phyloP scores from a whole-genome alignment of 495 filamentous ascomycete species.

The Sordaria brevicollis region DNA sequence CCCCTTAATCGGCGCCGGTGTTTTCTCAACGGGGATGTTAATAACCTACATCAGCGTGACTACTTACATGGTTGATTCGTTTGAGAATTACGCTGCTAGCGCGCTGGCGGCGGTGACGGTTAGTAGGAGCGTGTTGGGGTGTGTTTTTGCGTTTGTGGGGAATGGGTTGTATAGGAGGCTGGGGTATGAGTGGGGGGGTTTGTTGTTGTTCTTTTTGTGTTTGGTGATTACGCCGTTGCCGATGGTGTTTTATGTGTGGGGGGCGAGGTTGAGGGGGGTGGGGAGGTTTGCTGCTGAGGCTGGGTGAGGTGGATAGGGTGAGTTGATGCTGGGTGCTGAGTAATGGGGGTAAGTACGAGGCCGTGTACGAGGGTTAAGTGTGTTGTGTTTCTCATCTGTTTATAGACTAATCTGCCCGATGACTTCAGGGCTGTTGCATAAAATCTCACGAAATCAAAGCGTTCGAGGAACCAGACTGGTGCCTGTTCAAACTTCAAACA shows the following conservation, averaged over 20 bases:
- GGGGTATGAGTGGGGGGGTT: constrained; percentile 51
- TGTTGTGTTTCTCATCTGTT: background rate
- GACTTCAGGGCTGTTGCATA: background rate
- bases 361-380: background rate
- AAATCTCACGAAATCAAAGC: too few species aligned
- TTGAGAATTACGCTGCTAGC: constrained; percentile 49
- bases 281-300: background rate
- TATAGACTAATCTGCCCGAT: background rate
- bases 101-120: constrained; percentile 46
- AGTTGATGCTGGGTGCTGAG: background rate
- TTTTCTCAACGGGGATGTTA: constrained; percentile 43
- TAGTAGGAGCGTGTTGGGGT: constrained; percentile 43
- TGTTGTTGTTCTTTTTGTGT: constrained; percentile 47
- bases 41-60: constrained; percentile 41
- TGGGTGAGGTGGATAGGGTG: background rate
- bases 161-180: constrained; percentile 41
- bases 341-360: background rate
- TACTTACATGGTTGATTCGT: constrained; percentile 51
- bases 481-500: too few species aligned
- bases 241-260: constrained; percentile 64
- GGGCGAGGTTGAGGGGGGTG: constrained; percentile 41
- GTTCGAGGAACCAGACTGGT: too few species aligned
- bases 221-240: constrained; percentile 65
- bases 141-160: constrained; percentile 45
- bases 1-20: constrained; percentile 40